Evolutionary conservation across 805 yeast species (phyloP), one percentile per base, ranked within the genome.

Genomic region (Myxozyma melibiosi): DNA sequence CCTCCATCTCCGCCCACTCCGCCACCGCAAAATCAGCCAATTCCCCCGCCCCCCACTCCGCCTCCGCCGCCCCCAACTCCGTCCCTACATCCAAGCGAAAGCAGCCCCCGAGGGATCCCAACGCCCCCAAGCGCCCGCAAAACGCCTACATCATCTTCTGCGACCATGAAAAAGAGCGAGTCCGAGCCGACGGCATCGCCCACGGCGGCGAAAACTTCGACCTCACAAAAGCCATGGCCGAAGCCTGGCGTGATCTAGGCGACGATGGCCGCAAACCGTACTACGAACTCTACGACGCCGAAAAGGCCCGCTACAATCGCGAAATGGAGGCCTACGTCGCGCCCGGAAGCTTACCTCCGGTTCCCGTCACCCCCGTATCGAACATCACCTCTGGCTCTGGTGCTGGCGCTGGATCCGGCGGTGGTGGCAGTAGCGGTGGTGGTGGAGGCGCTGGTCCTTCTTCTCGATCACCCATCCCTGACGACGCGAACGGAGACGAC

Each of bases 71-170:
- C 45, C 31, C 14, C 42, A 6, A 20, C 40, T 20, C 33, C 59
- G 7, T 30, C 47, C 9, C 51, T 28, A 31, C 56, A 71, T 68
- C 55, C 67, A 64, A 68, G 73, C 68, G 58, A 68, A 74, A 65
- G 44, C 76, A 53, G n/a, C 24, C 76, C 49, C 76, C 78, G 8
- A 81, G 90, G 66, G 96, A 90, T 70, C 96, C 96, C 8, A 84
- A 84, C 64, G 78, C 86, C 66, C 97, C 97, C 20, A 89, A 87
- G 66, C 78, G 95, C 66, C 96, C 97, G 4, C 85, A 94, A 2
- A 91, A 90, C 71, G 96, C 97, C 4, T 91, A 90, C 67, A 76
- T 89, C 61, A 80, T 89, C 53, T 90, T 86, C 68, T 91, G 97
- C 72, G 97, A 91, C 57, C 74, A 81, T 74, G 95, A 89, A 67